Evolutionary conservation across 2,329 filamentous ascomycete species (phyloP).

Genomic region (Xylaria sp.): DNA sequence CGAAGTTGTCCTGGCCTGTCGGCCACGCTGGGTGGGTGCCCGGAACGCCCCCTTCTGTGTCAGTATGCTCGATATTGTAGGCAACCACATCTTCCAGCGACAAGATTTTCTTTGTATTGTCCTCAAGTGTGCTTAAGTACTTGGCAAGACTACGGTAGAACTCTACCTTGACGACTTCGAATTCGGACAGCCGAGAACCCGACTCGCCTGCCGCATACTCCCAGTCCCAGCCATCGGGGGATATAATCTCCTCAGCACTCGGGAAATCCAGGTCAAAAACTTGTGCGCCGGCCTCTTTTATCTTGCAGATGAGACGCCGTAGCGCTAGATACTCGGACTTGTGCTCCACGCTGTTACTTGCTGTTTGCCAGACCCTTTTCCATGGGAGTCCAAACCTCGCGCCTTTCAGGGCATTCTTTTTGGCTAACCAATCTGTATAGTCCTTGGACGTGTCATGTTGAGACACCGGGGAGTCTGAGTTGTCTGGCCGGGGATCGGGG

Average conservation of each 20-base stretch:
- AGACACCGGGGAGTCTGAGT: not conserved
- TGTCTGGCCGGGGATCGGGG: not conserved
- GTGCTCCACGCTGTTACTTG: constrained; percentile 15
- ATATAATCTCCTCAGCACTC: constrained; percentile 22
- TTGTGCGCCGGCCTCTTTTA: constrained; percentile 16
- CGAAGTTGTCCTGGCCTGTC: constrained; percentile 17
- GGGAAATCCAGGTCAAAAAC: constrained; percentile 18
- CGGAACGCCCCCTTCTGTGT: constrained; percentile 14
- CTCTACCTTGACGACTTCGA: constrained; percentile 21
- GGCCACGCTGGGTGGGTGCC: constrained; percentile 21
- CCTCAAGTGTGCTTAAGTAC: constrained; percentile 13
- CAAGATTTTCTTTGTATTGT: constrained; percentile 8
- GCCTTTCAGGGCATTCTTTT: constrained; percentile 16
- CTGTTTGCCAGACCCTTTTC: constrained; percentile 19
- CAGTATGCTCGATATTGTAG: constrained; percentile 14
- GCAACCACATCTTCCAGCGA: constrained; percentile 17
- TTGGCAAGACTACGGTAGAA: constrained; percentile 10
- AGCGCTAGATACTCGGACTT: constrained; percentile 14
- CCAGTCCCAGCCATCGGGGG: constrained; percentile 23
- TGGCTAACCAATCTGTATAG: constrained; percentile 13
- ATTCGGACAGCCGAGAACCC: constrained; percentile 19
- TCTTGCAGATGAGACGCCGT: not conserved
- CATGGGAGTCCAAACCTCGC: constrained; percentile 17
- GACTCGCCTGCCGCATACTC: constrained; percentile 13
- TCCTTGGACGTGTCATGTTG: not conserved